Evolutionary conservation across 2,329 filamentous ascomycete genomes (phyloP), one percentile per base, ranked within the genome.

Genomic region (Pyricularia grisea): DNA sequence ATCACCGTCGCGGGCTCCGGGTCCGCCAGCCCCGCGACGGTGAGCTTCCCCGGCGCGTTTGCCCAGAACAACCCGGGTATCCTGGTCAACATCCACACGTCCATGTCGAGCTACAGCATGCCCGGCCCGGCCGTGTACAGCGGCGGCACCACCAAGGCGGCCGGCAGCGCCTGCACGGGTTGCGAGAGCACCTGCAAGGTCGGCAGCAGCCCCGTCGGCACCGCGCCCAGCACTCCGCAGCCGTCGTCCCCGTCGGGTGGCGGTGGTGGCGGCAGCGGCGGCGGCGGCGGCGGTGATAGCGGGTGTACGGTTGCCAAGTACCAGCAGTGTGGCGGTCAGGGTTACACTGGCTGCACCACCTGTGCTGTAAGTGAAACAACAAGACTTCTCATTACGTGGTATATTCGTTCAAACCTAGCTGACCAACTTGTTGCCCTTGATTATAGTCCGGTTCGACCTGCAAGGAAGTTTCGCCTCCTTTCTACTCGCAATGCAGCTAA

Each of bases 51-150:
- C 2, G 77, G 79, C 2, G 80, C 79, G 0, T 79, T 80, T 70
- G 74, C 75, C 68, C 74, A 76, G 7, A 75, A 71, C n/a, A 77
- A 82, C 70, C 78, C 80, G 0, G 80, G 81, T 14, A 79, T 82
- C 70, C 74, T 77, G 31, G 73, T 82, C 71, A 80, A 81, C 73
- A 82, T 82, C 69, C 79, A 82, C 73, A 72, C 76, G 11, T 74
- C 76, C 68, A 72, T 81, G 66, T 73, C 72, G n/a, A 74, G 72
- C 2, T 82, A 82, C 69, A 72, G 75, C 5, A 78, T 79, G 20
- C 80, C 80, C 1, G 80, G 80, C 1, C 80, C 79, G 42, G 74
- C 75, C 2, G 79, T 81, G 30, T 73, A 77, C 68, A 69, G 76
- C 0, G 74, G 75, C 28, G 79, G 79, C 1, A 74, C 75, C 9